These are phyloP conservation scores for Protomyces arabidopsidicola DNA, from an alignment of 1,139 yeast genomes.

Conservation along the genomic window DNA sequence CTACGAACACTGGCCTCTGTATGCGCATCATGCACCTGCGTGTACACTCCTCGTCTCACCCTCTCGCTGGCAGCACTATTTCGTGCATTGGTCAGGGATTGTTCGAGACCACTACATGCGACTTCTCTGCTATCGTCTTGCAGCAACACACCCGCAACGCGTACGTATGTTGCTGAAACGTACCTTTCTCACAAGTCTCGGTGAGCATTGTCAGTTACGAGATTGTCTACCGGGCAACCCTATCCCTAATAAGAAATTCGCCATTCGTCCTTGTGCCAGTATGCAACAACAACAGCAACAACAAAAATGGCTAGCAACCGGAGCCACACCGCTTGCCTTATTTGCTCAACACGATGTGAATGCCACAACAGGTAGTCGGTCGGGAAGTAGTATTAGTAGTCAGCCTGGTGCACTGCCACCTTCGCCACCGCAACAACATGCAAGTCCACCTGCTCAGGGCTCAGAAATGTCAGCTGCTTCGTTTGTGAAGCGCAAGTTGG, in stretches of 20 bases:
- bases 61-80: constrained; percentile 11
- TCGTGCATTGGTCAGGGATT: constrained; percentile 24
- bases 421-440: neutral
- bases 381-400: too few relatives aligned
- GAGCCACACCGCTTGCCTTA: neutral
- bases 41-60: constrained; percentile 1
- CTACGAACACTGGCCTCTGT: constrained; percentile 11
- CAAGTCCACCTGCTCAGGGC: neutral
- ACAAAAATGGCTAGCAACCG: neutral
- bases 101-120: constrained; percentile 25
- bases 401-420: neutral
- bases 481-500: constrained; percentile 11
- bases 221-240: constrained; percentile 24
- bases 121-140: constrained; percentile 3
- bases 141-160: constrained; percentile 2
- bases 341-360: neutral
- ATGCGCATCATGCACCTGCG: neutral
- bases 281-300: neutral
- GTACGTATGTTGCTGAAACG: constrained; percentile 9
- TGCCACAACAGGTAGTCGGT: neutral
- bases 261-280: constrained; percentile 11
- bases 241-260: constrained; percentile 18
- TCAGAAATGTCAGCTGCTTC: neutral
- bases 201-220: constrained; percentile 17
- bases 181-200: constrained; percentile 12